A percentile compares a stretch with the other conserved stretches of the same genome.
These are phyloP conservation scores for Haplosporangium sp. DNA, from an alignment of 371 early-diverging fungal species.

Conservation along the genomic window DNA sequence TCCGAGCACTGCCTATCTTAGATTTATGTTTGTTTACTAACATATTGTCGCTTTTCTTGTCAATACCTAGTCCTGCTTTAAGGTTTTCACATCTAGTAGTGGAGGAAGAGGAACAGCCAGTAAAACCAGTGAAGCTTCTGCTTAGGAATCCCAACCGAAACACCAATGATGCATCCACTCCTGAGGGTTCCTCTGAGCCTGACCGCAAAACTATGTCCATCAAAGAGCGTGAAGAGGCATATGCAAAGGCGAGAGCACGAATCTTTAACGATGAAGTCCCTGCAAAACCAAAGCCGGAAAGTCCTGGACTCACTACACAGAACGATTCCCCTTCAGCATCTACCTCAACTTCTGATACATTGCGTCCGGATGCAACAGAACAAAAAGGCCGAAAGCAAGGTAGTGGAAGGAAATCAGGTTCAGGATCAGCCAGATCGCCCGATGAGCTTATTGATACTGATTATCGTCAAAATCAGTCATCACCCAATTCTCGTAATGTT, in stretches of 20 bases:
- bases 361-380: constrained; percentile 17
- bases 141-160: constrained; percentile 32
- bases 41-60: constrained; percentile 1
- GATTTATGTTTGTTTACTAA: not conserved
- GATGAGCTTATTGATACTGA: constrained; percentile 25
- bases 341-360: constrained; percentile 3
- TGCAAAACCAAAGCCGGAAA: constrained; percentile 48
- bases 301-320: constrained; percentile 23
- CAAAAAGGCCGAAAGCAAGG: constrained; percentile 17
- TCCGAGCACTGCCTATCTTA: not conserved
- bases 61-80: constrained; percentile 55
- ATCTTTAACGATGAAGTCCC: constrained; percentile 74
- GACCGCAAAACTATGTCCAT: constrained; percentile 69
- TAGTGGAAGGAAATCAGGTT: constrained; percentile 20
- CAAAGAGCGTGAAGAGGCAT: constrained; percentile 80
- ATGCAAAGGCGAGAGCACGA: constrained; percentile 82
- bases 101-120: constrained; percentile 46
- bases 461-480: constrained; percentile 20
- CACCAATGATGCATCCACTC: constrained; percentile 18
- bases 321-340: constrained; percentile 28
- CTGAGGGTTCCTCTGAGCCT: constrained; percentile 48
- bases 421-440: constrained; percentile 19
- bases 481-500: constrained; percentile 40
- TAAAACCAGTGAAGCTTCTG: constrained; percentile 34
- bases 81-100: constrained; percentile 43